phyloP scores from a whole-genome alignment of 129 eudicot genomes.

The Tagetes erecta region DNA sequence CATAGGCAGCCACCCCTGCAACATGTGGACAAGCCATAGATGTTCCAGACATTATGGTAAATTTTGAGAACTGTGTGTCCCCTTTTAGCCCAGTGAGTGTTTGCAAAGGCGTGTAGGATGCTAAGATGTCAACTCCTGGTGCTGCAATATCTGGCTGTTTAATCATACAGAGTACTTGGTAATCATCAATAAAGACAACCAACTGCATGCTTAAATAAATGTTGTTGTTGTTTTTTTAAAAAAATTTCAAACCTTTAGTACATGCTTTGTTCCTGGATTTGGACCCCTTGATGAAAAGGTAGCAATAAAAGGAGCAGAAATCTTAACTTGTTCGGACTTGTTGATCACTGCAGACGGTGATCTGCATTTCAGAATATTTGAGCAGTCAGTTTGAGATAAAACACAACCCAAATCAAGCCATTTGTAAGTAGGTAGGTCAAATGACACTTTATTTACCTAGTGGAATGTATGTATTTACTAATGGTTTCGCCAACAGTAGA shows the following conservation, averaged over 20 bases:
- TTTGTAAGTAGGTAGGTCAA: neutral
- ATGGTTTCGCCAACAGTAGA: conserved; percentile 49
- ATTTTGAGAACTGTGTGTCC: conserved; percentile 67
- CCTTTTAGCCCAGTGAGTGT: conserved; percentile 82
- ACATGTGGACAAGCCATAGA: conserved; percentile 98
- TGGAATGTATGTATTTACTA: conserved; percentile 49
- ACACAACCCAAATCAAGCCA: neutral
- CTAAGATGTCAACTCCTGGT: conserved; percentile 93
- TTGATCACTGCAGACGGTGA: conserved; percentile 72
- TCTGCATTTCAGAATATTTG: conserved; percentile 40
- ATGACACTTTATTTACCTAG: conserved; percentile 43
- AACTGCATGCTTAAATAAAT: neutral
- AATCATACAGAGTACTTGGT: neutral
- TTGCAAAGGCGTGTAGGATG: conserved; percentile 79
- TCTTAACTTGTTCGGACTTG: conserved; percentile 62
- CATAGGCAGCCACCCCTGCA: conserved; percentile 81
- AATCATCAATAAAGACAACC: neutral
- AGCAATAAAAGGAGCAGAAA: conserved; percentile 71
- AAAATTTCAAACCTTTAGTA: conserved; percentile 62
- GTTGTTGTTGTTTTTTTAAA: neutral
- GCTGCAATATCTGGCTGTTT: conserved; percentile 92
- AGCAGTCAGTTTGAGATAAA: conserved; percentile 6
- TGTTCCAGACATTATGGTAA: conserved; percentile 92
- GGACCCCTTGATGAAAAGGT: conserved; percentile 98
- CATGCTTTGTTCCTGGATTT: conserved; percentile 62